These are phyloP conservation scores for Ophiostoma tasmaniense DNA, from an alignment of 2,329 filamentous ascomycete species.

Conservation along the genomic window DNA sequence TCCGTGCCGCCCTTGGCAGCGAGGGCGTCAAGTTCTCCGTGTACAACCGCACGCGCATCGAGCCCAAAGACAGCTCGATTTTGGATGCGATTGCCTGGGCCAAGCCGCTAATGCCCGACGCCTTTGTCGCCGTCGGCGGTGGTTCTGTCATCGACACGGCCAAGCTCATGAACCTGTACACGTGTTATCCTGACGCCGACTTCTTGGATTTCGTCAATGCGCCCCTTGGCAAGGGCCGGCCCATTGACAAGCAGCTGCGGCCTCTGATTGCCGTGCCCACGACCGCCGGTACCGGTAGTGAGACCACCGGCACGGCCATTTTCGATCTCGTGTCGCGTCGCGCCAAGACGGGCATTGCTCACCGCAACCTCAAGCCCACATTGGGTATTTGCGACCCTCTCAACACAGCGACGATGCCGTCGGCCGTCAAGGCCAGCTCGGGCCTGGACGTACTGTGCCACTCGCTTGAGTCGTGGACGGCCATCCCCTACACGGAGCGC, in stretches of 20 bases:
- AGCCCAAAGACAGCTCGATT: conserved; percentile 91
- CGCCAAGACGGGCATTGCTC: conserved; percentile 92
- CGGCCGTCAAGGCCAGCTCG: conserved; percentile 83
- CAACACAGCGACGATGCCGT: conserved; percentile 93
- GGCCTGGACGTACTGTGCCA: conserved; percentile 95
- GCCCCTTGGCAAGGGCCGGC: conserved; percentile 74
- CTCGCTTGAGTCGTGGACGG: conserved; percentile 92
- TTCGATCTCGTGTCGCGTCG: conserved; percentile 87
- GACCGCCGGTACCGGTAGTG: conserved; percentile 78
- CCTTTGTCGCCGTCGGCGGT: conserved; percentile 83
- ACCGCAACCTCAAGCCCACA: conserved; percentile 90
- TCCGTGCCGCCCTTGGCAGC: conserved; percentile 65
- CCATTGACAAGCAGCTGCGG: conserved; percentile 60
- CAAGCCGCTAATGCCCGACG: conserved; percentile 71
- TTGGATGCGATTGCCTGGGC: conserved; percentile 82
- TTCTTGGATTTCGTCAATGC: conserved; percentile 98
- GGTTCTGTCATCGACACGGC: conserved; percentile 97
- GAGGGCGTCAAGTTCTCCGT: conserved; percentile 77
- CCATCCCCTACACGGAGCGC: conserved; percentile 86
- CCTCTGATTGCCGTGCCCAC: conserved; percentile 79
- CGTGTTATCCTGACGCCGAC: conserved; percentile 79
- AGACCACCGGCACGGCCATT: conserved; percentile 96
- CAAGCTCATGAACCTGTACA: conserved; percentile 97
- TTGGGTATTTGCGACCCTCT: conserved; percentile 78
- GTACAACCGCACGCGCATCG: conserved; percentile 71